Percentiles rank a stretch among this genome's conserved stretches.
Conservation (phyloP, 345 rosid genomes). For the Rhizophora mangle region DNA sequence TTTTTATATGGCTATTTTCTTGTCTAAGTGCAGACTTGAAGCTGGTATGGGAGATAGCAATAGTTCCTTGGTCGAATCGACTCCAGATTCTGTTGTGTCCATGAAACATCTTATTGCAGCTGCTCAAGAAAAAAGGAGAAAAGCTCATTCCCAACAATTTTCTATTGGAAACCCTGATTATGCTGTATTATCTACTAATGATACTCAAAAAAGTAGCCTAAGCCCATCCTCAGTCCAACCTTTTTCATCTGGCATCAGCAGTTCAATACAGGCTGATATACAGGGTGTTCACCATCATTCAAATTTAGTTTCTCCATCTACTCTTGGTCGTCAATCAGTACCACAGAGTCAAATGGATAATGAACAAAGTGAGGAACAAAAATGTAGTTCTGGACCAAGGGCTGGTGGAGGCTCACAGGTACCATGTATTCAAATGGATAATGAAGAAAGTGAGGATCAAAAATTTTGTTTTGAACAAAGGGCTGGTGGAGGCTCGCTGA, state of each 20-base stretch:
- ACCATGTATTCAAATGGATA: too few relatives aligned
- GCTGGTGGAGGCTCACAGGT: constrained; percentile 60
- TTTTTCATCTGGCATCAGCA: constrained; percentile 39
- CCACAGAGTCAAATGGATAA: constrained; percentile 39
- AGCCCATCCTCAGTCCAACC: constrained; percentile 53
- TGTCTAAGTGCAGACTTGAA: constrained; percentile 39
- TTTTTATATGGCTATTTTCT: constrained; percentile 1
- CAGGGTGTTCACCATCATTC: constrained; percentile 37
- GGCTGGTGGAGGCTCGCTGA: constrained; percentile 66
- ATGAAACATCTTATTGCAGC: constrained; percentile 92
- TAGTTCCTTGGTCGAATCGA: constrained; percentile 38
- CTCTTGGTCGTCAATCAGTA: constrained; percentile 40
- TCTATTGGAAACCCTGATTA: constrained; percentile 44
- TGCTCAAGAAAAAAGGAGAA: constrained; percentile 86
- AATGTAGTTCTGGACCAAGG: constrained; percentile 54
- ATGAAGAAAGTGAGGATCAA: constrained; percentile 64
- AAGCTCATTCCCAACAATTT: constrained; percentile 59
- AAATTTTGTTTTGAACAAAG: constrained; percentile 54
- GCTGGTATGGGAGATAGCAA: constrained; percentile 38
- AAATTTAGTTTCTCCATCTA: constrained; percentile 44
- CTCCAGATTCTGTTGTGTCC: constrained; percentile 57
- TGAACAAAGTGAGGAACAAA: constrained; percentile 67
- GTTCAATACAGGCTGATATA: constrained; percentile 36
- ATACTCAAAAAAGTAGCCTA: constrained; percentile 44
- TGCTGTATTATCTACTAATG: constrained; percentile 30